phyloP scores from a whole-genome alignment of 208 protist genomes.

The Giardia duodenalis region DNA sequence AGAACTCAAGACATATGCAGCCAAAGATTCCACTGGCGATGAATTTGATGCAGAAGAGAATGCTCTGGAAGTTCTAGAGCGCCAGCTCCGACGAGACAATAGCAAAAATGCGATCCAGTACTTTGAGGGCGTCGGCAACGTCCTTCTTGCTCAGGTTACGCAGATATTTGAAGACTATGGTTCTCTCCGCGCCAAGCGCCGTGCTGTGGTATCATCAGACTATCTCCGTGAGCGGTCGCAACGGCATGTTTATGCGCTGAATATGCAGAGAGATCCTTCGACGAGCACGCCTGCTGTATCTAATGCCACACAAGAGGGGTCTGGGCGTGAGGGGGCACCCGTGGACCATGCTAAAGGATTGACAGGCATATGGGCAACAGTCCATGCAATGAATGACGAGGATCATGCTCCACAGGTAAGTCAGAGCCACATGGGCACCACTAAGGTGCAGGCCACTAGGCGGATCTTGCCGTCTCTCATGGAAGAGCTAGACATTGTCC shows the following conservation, averaged over 20 bases:
- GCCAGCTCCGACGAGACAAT: not conserved
- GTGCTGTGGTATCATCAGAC: too few species aligned
- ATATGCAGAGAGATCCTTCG: too few species aligned
- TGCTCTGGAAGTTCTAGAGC: not conserved
- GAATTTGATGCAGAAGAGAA: not conserved
- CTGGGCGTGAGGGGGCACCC: too few species aligned
- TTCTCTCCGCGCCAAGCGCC: too few species aligned
- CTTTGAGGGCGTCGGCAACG: not conserved
- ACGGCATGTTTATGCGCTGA: too few species aligned
- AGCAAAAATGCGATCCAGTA: not conserved
- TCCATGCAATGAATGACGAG: not conserved
- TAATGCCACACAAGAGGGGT: too few species aligned
- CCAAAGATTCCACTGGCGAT: not conserved
- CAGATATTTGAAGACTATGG: too few species aligned
- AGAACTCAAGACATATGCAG: not conserved
- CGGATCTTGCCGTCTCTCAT: not conserved
- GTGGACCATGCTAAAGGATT: too few species aligned
- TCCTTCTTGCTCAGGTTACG: not conserved
- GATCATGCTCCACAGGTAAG: not conserved
- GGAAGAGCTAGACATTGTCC: not conserved
- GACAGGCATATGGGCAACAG: not conserved
- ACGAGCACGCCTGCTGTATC: too few species aligned
- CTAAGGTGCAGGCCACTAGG: not conserved
- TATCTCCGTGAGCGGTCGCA: too few species aligned
- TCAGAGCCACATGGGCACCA: too few species aligned